These are phyloP conservation scores for Mycena capillaripes DNA, from an alignment of 768 basidiomycete genomes.

Conservation along the genomic window DNA sequence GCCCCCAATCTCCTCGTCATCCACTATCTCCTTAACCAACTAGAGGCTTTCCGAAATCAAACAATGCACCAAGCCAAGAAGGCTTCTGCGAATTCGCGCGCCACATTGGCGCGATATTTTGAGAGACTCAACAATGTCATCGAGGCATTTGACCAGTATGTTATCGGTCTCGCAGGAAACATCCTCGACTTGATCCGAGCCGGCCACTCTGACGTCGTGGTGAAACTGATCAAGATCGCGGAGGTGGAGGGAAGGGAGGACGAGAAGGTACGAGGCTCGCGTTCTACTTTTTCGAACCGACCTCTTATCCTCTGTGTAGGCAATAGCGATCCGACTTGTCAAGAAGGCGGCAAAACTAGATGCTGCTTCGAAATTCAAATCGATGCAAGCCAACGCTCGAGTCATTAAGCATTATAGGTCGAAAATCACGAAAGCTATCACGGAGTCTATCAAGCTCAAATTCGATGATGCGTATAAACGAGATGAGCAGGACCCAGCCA, in stretches of 20 bases:
- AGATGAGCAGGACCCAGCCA: slow-evolving; percentile 73
- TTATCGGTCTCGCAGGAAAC: slow-evolving; percentile 82
- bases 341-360: slow-evolving; percentile 95
- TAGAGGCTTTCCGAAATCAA: slow-evolving; percentile 95
- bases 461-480: slow-evolving; percentile 78
- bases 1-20: slow-evolving; percentile 91
- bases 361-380: slow-evolving; percentile 93
- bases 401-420: slow-evolving; percentile 96
- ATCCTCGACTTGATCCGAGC: slow-evolving; percentile 84
- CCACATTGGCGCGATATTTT: slow-evolving; percentile 84
- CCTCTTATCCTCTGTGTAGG: slow-evolving; percentile 59
- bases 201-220: slow-evolving; percentile 88
- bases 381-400: slow-evolving; percentile 93
- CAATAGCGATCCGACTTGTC: slow-evolving; percentile 93
- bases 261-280: slow-evolving; percentile 77
- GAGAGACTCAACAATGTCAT: slow-evolving; percentile 87
- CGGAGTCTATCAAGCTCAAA: slow-evolving; percentile 78
- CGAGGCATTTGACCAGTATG: slow-evolving; percentile 87
- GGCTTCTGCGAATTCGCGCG: slow-evolving; percentile 74
- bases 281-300: background rate
- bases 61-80: slow-evolving; percentile 95
- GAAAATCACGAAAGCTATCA: slow-evolving; percentile 86
- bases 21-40: slow-evolving; percentile 92
- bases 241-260: slow-evolving; percentile 95
- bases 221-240: slow-evolving; percentile 92